Evolutionary conservation across 108 stramenopile genomes (phyloP).

Genomic region (Fragilariopsis cylindrus): DNA sequence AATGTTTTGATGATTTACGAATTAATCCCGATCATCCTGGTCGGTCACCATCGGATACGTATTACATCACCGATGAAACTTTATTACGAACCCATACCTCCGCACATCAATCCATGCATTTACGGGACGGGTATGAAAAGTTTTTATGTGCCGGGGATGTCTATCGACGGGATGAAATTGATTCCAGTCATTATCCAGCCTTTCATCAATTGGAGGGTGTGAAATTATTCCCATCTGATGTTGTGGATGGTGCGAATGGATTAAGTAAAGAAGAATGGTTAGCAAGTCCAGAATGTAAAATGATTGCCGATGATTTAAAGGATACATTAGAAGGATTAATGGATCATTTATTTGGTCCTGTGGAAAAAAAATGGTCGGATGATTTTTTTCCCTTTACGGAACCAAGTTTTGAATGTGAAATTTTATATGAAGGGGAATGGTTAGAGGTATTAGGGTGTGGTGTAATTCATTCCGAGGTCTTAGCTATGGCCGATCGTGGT

Average conservation of each 20-base stretch:
- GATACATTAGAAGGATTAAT: conserved; percentile 80
- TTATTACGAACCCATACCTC: conserved; percentile 93
- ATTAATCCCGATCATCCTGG: conserved; percentile 89
- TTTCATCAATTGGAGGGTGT: conserved; percentile 99
- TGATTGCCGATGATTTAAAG: conserved; percentile 71
- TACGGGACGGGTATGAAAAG: conserved; percentile 57
- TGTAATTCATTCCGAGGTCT: conserved; percentile 74
- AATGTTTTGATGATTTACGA: conserved; percentile 70
- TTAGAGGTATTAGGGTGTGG: conserved; percentile 97
- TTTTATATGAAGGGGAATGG: conserved; percentile 92
- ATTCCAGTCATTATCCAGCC: conserved; percentile 95
- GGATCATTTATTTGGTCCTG: conserved; percentile 73
- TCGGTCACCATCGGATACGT: conserved; percentile 88
- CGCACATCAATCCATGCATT: conserved; percentile 88
- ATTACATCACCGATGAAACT: conserved; percentile 72
- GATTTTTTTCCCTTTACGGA: conserved; percentile 98
- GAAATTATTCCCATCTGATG: conserved; percentile 62
- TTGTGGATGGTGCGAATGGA: conserved; percentile 2
- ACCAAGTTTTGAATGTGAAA: conserved; percentile 92
- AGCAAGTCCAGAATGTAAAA: conserved; percentile 20
- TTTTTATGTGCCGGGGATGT: conserved; percentile 95
- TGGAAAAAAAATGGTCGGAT: conserved; percentile 67
- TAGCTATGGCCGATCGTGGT: conserved; percentile 37
- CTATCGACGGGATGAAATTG: conserved; percentile 98
- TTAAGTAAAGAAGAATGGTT: conserved; percentile 26